Conservation (phyloP, 2,329 filamentous ascomycete species). For the Curvularia verruculosa region DNA sequence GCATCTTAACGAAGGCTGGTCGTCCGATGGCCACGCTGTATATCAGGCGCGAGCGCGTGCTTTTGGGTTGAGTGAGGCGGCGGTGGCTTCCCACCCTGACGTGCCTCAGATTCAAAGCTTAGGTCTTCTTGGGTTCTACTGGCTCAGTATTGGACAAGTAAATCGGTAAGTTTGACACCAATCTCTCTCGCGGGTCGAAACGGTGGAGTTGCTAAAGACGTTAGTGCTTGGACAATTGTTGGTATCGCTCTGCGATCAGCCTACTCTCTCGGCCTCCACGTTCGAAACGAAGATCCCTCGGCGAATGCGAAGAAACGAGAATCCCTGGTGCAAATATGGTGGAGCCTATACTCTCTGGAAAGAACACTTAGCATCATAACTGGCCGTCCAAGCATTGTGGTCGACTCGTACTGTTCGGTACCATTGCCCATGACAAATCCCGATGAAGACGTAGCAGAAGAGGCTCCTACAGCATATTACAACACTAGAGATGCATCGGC, state of each 20-base stretch:
- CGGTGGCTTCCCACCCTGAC: conserved; percentile 44
- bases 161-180: conserved; percentile 44
- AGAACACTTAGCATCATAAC: conserved; percentile 49
- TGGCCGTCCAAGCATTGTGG: conserved; percentile 49
- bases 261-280: conserved; percentile 48
- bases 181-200: neutral
- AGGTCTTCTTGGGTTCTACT: conserved; percentile 50
- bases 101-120: conserved; percentile 49
- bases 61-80: conserved; percentile 39
- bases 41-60: conserved; percentile 50
- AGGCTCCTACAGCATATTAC: conserved; percentile 15
- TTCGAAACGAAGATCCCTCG: conserved; percentile 46
- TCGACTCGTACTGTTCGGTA: conserved; percentile 44
- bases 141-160: conserved; percentile 49
- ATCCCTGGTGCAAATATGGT: conserved; percentile 49
- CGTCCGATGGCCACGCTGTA: conserved; percentile 43
- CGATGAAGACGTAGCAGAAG: conserved; percentile 27
- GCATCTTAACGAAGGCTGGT: conserved; percentile 39
- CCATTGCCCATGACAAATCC: conserved; percentile 39
- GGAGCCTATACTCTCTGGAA: conserved; percentile 51
- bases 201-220: conserved; percentile 9
- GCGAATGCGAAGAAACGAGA: conserved; percentile 41
- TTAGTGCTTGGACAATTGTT: conserved; percentile 48
- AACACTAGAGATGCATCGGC: conserved; percentile 11
- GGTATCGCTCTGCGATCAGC: conserved; percentile 48